phyloP scores from a whole-genome alignment of 208 protist genomes.

The Leishmania major region DNA sequence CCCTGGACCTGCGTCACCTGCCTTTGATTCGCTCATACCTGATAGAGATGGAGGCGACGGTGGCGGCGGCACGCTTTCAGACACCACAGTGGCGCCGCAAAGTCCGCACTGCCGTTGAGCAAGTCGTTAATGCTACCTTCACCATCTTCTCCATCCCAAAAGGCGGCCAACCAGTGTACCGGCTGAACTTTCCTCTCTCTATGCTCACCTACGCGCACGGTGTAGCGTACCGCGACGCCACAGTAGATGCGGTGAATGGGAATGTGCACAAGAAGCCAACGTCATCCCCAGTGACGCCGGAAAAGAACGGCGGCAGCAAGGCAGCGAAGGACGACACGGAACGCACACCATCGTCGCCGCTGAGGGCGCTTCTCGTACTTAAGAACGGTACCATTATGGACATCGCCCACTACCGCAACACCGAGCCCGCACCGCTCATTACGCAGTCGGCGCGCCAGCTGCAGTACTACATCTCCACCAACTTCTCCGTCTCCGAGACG shows the following conservation, averaged over 20 bases:
- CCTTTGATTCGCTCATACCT: constrained; percentile 19
- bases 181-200: constrained; percentile 56
- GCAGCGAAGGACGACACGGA: not conserved
- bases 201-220: constrained; percentile 54
- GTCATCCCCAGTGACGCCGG: not conserved
- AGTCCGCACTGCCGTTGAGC: constrained; percentile 34
- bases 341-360: not conserved
- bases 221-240: constrained; percentile 34
- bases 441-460: constrained; percentile 36
- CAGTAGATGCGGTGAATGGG: constrained; percentile 18
- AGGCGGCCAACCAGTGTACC: constrained; percentile 42
- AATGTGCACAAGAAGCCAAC: not conserved
- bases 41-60: not conserved
- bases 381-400: constrained; percentile 15
- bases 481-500: constrained; percentile 29
- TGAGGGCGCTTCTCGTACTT: not conserved
- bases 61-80: not conserved
- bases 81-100: constrained; percentile 14
- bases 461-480: constrained; percentile 35
- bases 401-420: constrained; percentile 33
- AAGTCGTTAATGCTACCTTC: constrained; percentile 60
- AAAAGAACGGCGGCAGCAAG: not conserved
- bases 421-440: constrained; percentile 30
- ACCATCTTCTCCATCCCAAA: constrained; percentile 55
- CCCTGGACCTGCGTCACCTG: constrained; percentile 30